Evolutionary conservation across 768 basidiomycete genomes (phyloP).

Genomic region (Coprinellus aureogranulatus): DNA sequence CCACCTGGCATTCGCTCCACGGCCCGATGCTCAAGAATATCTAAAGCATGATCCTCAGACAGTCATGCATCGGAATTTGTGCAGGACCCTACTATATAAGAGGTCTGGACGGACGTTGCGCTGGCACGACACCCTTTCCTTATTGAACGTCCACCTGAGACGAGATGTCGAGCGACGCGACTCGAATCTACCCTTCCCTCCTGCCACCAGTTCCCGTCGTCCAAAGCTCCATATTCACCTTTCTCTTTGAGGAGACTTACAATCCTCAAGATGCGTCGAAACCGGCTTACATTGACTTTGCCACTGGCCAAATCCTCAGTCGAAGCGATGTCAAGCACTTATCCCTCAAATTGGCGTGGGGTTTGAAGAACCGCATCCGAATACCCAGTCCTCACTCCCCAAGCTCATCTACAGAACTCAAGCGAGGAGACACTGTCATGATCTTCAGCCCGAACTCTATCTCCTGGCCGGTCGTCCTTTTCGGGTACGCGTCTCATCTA

Average conservation of each 20-base stretch:
- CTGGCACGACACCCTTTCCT: too few species aligned
- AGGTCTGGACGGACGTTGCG: too few species aligned
- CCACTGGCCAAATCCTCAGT: slow-evolving; percentile 16
- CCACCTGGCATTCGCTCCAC: too few species aligned
- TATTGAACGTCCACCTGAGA: too few species aligned
- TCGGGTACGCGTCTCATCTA: slow-evolving; percentile 8
- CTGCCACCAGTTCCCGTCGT: slow-evolving; percentile 14
- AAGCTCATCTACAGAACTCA: not conserved
- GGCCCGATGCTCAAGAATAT: too few species aligned
- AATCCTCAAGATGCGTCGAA: slow-evolving; percentile 1
- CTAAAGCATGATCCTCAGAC: too few species aligned
- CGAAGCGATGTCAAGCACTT: slow-evolving; percentile 19
- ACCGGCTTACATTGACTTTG: slow-evolving; percentile 21
- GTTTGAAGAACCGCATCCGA: slow-evolving; percentile 16
- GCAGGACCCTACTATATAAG: too few species aligned
- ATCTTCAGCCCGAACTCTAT: slow-evolving; percentile 13
- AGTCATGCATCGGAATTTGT: too few species aligned
- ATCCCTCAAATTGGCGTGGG: slow-evolving; percentile 19
- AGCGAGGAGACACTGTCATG: slow-evolving; percentile 15
- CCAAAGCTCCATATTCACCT: slow-evolving; percentile 22
- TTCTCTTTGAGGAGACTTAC: slow-evolving; percentile 17
- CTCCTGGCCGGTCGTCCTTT: slow-evolving; percentile 14
- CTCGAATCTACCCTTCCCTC: slow-evolving; percentile 19
- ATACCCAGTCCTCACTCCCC: not conserved
- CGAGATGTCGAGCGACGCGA: too few species aligned